These are phyloP conservation scores for Cryphonectria naterciae DNA, from an alignment of 2,329 filamentous ascomycete genomes.

Conservation along the genomic window DNA sequence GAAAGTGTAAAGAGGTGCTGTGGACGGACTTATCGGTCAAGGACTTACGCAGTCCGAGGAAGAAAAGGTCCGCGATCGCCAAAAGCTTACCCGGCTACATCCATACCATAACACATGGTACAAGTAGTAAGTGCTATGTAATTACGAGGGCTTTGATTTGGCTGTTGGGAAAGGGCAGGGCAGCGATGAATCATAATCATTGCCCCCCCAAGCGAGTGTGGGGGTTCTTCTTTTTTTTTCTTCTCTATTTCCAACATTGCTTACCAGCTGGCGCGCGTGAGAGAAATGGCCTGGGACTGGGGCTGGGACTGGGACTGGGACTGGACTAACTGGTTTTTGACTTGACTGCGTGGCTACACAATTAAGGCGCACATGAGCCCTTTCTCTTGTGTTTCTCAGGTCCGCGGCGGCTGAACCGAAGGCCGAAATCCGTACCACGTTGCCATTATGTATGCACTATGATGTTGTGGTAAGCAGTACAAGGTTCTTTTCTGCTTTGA, in stretches of 20 bases:
- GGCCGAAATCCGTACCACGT: not conserved
- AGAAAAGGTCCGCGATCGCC: not conserved
- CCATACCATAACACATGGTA: not conserved
- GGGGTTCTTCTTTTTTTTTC: not conserved
- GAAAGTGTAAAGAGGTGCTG: not conserved
- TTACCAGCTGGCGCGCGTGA: not conserved
- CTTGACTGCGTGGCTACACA: not conserved
- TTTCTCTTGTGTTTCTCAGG: not conserved
- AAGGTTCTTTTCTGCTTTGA: not conserved
- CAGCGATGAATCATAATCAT: constrained; percentile 26
- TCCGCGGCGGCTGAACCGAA: not conserved
- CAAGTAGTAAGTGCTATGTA: not conserved
- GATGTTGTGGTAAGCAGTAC: not conserved
- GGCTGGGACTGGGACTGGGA: not conserved
- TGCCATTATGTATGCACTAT: not conserved
- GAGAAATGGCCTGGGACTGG: constrained; percentile 2
- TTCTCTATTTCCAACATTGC: not conserved
- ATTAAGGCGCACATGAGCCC: not conserved
- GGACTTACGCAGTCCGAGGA: not conserved
- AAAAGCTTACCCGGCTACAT: not conserved
- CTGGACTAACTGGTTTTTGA: not conserved
- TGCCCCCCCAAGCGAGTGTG: not conserved
- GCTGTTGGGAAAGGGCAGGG: not conserved
- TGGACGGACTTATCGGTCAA: not conserved
- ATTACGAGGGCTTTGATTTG: not conserved